These are phyloP conservation scores for Brassica napus DNA, from an alignment of 345 rosid genomes.

Conservation along the genomic window DNA sequence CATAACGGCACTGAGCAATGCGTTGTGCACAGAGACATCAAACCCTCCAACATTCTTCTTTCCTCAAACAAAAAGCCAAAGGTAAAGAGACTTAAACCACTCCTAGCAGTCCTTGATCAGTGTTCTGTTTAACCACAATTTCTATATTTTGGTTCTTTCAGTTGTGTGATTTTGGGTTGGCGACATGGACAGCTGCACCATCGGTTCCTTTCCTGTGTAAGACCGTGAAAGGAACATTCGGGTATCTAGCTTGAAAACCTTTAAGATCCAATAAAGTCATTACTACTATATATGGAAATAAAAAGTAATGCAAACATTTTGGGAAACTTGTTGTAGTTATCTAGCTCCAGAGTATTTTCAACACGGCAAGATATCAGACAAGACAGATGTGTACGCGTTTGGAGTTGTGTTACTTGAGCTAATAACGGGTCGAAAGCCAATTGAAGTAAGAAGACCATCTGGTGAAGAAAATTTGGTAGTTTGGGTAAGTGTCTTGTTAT, in stretches of 20 bases:
- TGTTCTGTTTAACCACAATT: neutral
- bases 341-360: conserved; percentile 97
- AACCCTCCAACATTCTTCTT: conserved; percentile 92
- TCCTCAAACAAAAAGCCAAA: conserved; percentile 82
- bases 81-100: conserved; percentile 38
- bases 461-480: conserved; percentile 94
- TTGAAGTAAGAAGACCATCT: conserved; percentile 70
- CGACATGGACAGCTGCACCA: conserved; percentile 94
- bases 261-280: neutral
- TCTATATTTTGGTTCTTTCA: conserved; percentile 29
- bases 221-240: conserved; percentile 97
- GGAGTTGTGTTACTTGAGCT: conserved; percentile 92
- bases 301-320: neutral
- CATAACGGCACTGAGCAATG: conserved; percentile 86
- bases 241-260: conserved; percentile 46
- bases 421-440: conserved; percentile 84
- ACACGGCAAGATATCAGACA: conserved; percentile 91
- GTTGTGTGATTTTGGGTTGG: conserved; percentile 96
- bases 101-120: neutral
- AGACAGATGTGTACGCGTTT: conserved; percentile 93
- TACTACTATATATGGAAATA: neutral
- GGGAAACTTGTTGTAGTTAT: conserved; percentile 50
- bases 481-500: conserved; percentile 59
- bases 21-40: conserved; percentile 92
- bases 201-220: conserved; percentile 90